Evolutionary conservation across 2,329 filamentous ascomycete genomes (phyloP).

Genomic region (Thelonectria rubi): DNA sequence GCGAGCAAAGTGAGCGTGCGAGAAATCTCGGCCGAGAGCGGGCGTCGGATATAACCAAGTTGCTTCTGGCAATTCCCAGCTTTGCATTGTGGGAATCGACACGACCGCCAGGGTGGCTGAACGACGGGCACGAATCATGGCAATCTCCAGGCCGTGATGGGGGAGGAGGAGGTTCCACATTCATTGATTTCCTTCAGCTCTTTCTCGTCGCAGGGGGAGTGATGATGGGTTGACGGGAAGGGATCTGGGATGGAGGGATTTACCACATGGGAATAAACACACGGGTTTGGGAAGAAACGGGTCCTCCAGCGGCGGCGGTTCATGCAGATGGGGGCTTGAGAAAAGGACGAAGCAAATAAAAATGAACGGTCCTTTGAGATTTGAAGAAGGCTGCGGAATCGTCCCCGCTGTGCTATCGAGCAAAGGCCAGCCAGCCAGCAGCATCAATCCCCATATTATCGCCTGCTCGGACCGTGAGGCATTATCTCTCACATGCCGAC

Average conservation of each 20-base stretch:
- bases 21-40: conserved; percentile 16
- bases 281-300: conserved; percentile 14
- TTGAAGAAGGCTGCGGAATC: conserved; percentile 13
- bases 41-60: conserved; percentile 11
- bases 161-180: background rate
- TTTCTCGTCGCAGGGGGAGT: background rate
- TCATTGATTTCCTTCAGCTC: background rate
- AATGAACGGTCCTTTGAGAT: conserved; percentile 9
- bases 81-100: too few relatives aligned
- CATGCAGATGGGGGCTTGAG: conserved; percentile 13
- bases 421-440: conserved; percentile 1
- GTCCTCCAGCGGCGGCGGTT: conserved; percentile 18
- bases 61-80: background rate
- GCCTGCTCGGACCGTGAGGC: conserved; percentile 28
- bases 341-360: background rate
- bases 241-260: conserved; percentile 20
- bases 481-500: conserved; percentile 32
- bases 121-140: background rate
- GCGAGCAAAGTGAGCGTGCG: too few relatives aligned
- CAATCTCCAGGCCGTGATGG: background rate
- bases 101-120: too few relatives aligned
- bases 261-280: conserved; percentile 9
- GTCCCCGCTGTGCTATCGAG: conserved; percentile 13
- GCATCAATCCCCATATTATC: conserved; percentile 13
- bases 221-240: background rate